phyloP scores from a whole-genome alignment of 202 grass and related monocot species.

The Digitaria exilis region DNA sequence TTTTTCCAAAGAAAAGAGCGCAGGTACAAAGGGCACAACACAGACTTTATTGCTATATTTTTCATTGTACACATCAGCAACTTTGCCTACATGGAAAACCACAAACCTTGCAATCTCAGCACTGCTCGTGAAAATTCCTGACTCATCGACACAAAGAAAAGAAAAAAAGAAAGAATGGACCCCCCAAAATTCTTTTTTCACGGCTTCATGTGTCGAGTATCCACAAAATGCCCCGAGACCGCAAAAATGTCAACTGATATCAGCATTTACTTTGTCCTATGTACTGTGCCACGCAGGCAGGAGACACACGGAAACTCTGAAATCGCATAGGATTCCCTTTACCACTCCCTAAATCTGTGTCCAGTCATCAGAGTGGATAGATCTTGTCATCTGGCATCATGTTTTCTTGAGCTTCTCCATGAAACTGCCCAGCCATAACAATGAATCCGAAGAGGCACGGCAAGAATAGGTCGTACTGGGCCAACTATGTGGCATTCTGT shows the following conservation, averaged over 20 bases:
- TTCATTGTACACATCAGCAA: slow-evolving; percentile 31
- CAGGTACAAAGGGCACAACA: background rate
- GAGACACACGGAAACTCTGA: background rate
- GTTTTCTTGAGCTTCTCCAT: background rate
- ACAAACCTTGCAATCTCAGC: slow-evolving; percentile 18
- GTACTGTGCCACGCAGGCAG: slow-evolving; percentile 32
- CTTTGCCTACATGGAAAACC: slow-evolving; percentile 28
- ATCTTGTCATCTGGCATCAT: background rate
- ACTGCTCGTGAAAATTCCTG: background rate
- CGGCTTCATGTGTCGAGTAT: slow-evolving; percentile 9
- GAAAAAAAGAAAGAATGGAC: slow-evolving; percentile 14
- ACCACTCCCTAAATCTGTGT: background rate
- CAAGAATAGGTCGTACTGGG: background rate
- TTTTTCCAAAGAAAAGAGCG: background rate
- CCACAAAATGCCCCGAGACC: background rate
- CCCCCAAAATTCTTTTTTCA: slow-evolving; percentile 39
- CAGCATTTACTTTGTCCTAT: slow-evolving; percentile 29
- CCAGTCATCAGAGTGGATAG: background rate
- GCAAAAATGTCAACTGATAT: slow-evolving; percentile 9
- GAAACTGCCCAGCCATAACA: background rate
- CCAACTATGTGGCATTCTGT: slow-evolving; percentile 12
- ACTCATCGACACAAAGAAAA: background rate
- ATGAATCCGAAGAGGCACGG: background rate
- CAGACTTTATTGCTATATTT: slow-evolving; percentile 53
- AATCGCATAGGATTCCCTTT: slow-evolving; percentile 5